Evolutionary conservation across 1,284 basidiomycete species (phyloP).

Genomic region (Anthracocystis walkeri): DNA sequence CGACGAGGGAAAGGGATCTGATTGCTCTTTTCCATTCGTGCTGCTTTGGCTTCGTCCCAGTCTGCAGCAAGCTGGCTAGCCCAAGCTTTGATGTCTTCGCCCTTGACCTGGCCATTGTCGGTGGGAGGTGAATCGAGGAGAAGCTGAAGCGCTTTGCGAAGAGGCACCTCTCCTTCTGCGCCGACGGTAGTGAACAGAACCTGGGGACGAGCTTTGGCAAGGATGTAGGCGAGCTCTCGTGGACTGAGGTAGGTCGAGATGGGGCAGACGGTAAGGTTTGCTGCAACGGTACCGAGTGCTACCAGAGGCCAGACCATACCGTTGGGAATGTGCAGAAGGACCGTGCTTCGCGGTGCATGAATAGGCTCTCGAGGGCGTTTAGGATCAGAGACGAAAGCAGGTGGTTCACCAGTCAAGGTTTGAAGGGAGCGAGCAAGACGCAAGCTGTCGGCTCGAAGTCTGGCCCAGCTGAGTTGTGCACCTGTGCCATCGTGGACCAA

Average conservation of each 20-base stretch:
- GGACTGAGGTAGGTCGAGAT: constrained; percentile 69
- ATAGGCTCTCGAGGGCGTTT: constrained; percentile 34
- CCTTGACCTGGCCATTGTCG: constrained; percentile 35
- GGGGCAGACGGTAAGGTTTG: constrained; percentile 65
- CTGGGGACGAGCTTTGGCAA: constrained; percentile 67
- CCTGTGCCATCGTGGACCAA: constrained; percentile 52
- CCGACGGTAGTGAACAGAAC: constrained; percentile 67
- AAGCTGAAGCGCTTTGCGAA: constrained; percentile 54
- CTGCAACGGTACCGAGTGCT: constrained; percentile 65
- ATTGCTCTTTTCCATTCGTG: constrained; percentile 42
- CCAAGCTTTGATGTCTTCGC: constrained; percentile 36
- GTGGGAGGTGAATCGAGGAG: constrained; percentile 48
- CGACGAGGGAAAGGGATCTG: constrained; percentile 27
- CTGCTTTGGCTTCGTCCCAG: constrained; percentile 46
- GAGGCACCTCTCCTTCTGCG: constrained; percentile 53
- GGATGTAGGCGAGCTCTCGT: constrained; percentile 69
- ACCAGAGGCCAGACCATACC: constrained; percentile 68
- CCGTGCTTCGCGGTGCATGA: constrained; percentile 59
- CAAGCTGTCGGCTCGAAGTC: constrained; percentile 51
- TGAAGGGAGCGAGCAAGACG: constrained; percentile 48
- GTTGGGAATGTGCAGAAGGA: constrained; percentile 70
- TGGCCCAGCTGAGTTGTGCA: constrained; percentile 44
- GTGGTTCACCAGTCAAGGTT: constrained; percentile 33
- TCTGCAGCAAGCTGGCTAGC: constrained; percentile 43
- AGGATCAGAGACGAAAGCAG: constrained; percentile 26